Percentiles rank a stretch among this genome's conserved stretches.
Conservation (phyloP, 2,329 filamentous ascomycete species). For the Fusarium sp. region DNA sequence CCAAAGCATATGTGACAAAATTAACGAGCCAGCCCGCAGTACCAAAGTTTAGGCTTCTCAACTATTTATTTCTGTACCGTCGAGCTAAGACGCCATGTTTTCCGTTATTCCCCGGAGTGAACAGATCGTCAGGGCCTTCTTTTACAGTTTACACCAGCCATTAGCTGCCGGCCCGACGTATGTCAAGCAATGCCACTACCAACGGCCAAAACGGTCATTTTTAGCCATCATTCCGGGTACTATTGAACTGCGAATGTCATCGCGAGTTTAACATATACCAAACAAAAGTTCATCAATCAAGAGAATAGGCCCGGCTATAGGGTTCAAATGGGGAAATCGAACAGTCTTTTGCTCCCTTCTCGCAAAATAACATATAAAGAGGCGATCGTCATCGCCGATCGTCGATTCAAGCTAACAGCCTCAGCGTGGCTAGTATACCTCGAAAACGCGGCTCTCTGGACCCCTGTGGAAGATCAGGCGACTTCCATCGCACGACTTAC, state of each 20-base stretch:
- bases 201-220: slow-evolving; percentile 24
- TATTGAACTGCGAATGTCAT: slow-evolving; percentile 13
- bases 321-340: not conserved
- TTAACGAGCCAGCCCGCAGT: too few relatives aligned
- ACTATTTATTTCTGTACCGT: too few relatives aligned
- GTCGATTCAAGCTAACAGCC: not conserved
- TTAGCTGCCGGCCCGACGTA: slow-evolving; percentile 15
- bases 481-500: not conserved
- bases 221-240: slow-evolving; percentile 13
- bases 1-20: too few relatives aligned
- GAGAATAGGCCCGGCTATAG: not conserved
- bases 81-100: too few relatives aligned
- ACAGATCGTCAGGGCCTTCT: not conserved
- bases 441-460: not conserved
- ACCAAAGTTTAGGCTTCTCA: too few relatives aligned
- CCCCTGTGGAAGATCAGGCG: not conserved
- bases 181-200: slow-evolving; percentile 15
- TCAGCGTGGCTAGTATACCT: not conserved
- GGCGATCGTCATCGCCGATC: not conserved
- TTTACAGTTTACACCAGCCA: slow-evolving; percentile 1
- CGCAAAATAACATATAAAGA: not conserved
- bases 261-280: not conserved
- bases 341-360: not conserved
- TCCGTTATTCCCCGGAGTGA: not conserved
- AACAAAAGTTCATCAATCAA: not conserved